Percentiles rank a stretch among this genome's conserved stretches.
Conservation (phyloP, 2,329 filamentous ascomycete genomes). For the Colletotrichum godetiae region DNA sequence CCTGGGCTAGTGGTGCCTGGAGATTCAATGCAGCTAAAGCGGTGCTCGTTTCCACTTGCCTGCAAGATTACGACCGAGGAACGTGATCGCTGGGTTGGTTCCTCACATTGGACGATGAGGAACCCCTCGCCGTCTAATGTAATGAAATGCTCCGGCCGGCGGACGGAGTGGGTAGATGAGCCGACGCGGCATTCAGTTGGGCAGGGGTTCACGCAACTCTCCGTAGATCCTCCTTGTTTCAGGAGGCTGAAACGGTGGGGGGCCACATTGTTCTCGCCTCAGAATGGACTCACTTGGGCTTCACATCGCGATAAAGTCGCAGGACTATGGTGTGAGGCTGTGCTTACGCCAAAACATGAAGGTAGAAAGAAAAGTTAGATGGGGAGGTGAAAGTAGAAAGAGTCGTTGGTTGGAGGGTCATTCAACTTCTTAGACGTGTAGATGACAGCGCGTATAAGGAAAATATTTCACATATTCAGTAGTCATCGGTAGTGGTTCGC, state of each 20-base stretch:
- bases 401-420: not conserved
- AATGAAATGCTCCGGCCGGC: not conserved
- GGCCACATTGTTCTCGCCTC: conserved; percentile 22
- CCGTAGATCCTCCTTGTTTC: conserved; percentile 30
- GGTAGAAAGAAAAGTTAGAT: not conserved
- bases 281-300: conserved; percentile 5
- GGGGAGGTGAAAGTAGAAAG: not conserved
- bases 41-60: not conserved
- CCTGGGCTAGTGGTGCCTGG: no score
- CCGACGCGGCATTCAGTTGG: not conserved
- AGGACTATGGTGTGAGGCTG: not conserved
- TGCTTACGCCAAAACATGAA: not conserved
- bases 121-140: not conserved
- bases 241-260: conserved; percentile 31
- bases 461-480: not conserved
- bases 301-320: not conserved
- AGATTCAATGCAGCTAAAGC: not conserved
- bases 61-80: not conserved
- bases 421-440: not conserved
- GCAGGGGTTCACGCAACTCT: conserved; percentile 10
- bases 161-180: conserved; percentile 7
- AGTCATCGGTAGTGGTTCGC: not conserved
- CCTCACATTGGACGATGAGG: not conserved
- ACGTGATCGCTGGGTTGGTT: not conserved
- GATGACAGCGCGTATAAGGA: not conserved